These are phyloP conservation scores for Obba rivulosa DNA, from an alignment of 768 basidiomycete species.

Conservation along the genomic window DNA sequence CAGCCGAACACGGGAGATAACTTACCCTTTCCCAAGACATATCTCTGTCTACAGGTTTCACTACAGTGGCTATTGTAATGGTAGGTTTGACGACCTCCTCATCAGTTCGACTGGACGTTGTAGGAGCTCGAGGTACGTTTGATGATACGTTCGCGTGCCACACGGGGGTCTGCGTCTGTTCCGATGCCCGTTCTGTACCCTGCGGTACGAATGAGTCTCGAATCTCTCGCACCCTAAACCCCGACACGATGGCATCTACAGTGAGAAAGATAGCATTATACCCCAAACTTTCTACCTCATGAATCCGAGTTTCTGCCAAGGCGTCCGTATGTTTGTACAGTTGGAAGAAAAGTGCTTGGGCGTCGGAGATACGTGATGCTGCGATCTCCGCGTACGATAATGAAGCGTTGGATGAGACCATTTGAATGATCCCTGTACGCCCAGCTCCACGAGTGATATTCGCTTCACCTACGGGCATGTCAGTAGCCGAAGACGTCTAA, in stretches of 20 bases:
- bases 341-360: slow-evolving; percentile 73
- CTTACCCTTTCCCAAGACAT: slow-evolving; percentile 67
- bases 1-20: background rate
- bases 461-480: slow-evolving; percentile 52
- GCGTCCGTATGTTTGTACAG: slow-evolving; percentile 80
- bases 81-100: slow-evolving; percentile 32
- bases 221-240: slow-evolving; percentile 75
- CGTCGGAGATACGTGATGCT: slow-evolving; percentile 41
- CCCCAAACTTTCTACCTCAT: slow-evolving; percentile 64
- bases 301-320: slow-evolving; percentile 60
- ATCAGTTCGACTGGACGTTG: slow-evolving; percentile 25
- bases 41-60: slow-evolving; percentile 61
- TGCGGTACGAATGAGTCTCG: slow-evolving; percentile 52
- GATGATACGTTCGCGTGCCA: too few species aligned
- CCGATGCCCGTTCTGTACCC: slow-evolving; percentile 28
- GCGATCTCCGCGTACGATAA: slow-evolving; percentile 61
- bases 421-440: slow-evolving; percentile 69
- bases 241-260: slow-evolving; percentile 78
- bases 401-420: slow-evolving; percentile 78
- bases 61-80: slow-evolving; percentile 64
- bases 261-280: slow-evolving; percentile 90
- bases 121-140: too few species aligned
- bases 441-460: slow-evolving; percentile 75
- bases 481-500: background rate
- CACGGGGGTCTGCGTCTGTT: slow-evolving; percentile 17